A percentile compares a stretch with the other conserved stretches of the same genome.
phyloP scores from a whole-genome alignment of 805 yeast genomes.

The Nakazawaea ernobii region DNA sequence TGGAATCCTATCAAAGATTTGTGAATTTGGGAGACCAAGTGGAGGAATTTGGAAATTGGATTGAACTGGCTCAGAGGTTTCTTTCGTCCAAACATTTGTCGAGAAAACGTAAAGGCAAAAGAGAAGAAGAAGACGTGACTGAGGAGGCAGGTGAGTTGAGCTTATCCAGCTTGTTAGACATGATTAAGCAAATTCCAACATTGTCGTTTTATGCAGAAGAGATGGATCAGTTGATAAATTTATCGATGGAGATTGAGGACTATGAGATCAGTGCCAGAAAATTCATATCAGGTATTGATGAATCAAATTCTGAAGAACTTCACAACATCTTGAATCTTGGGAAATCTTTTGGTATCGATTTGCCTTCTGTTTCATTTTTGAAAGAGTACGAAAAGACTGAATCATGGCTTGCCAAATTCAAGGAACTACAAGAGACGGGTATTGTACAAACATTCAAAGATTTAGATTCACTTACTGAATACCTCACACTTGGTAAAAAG shows the following conservation, averaged over 20 bases:
- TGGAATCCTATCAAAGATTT: constrained; percentile 17
- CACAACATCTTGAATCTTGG: constrained; percentile 53
- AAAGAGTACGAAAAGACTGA: constrained; percentile 31
- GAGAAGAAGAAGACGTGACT: constrained; percentile 20
- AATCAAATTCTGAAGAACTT: constrained; percentile 34
- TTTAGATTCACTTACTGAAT: background rate
- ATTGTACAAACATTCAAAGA: constrained; percentile 2
- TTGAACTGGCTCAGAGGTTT: constrained; percentile 48
- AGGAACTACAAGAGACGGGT: constrained; percentile 21
- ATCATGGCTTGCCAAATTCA: constrained; percentile 32
- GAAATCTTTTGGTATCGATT: constrained; percentile 48
- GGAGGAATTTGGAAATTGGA: constrained; percentile 42
- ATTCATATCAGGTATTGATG: constrained; percentile 7
- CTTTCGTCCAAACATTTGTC: constrained; percentile 47
- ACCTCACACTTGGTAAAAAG: constrained; percentile 20
- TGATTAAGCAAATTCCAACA: constrained; percentile 42
- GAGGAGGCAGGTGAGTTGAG: constrained; percentile 11
- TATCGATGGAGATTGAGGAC: constrained; percentile 43
- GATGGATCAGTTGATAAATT: constrained; percentile 50
- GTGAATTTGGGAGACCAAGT: constrained; percentile 34
- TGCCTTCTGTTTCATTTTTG: constrained; percentile 40
- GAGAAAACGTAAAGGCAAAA: constrained; percentile 28
- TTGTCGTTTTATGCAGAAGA: constrained; percentile 53
- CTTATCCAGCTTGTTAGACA: constrained; percentile 27
- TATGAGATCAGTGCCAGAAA: constrained; percentile 42